These are phyloP conservation scores for Syzygium oleosum DNA, from an alignment of 345 rosid genomes.

Conservation along the genomic window DNA sequence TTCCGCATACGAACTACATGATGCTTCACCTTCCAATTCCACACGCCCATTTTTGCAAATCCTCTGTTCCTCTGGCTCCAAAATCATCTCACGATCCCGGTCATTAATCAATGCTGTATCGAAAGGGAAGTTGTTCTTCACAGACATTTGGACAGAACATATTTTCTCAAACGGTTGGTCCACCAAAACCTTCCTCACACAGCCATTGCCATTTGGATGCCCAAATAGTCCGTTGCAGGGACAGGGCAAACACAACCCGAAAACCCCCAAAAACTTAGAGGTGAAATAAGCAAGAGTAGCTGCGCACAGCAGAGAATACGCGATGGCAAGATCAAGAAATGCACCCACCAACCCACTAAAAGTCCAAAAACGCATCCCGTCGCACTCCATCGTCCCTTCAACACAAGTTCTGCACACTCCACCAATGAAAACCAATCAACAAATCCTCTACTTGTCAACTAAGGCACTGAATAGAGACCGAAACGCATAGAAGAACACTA, in stretches of 20 bases:
- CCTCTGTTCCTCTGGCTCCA: background rate
- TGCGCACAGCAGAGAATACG: conserved; percentile 49
- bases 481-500: background rate
- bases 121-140: conserved; percentile 33
- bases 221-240: conserved; percentile 51
- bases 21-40: conserved; percentile 19
- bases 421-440: background rate
- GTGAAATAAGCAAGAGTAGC: conserved; percentile 42
- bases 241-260: conserved; percentile 51
- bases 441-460: background rate
- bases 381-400: background rate
- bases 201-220: conserved; percentile 16
- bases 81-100: conserved; percentile 7
- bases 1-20: conserved; percentile 19
- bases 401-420: background rate
- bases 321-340: conserved; percentile 54
- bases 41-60: background rate
- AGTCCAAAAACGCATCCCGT: conserved; percentile 36
- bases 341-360: conserved; percentile 42
- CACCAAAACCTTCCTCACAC: conserved; percentile 41
- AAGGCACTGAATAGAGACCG: background rate
- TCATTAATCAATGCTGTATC: conserved; percentile 11
- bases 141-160: conserved; percentile 31
- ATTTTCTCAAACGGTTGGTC: conserved; percentile 37
- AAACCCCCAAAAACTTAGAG: conserved; percentile 35